phyloP scores from a whole-genome alignment of 177 flowering plant species.

The Telopea speciosissima region DNA sequence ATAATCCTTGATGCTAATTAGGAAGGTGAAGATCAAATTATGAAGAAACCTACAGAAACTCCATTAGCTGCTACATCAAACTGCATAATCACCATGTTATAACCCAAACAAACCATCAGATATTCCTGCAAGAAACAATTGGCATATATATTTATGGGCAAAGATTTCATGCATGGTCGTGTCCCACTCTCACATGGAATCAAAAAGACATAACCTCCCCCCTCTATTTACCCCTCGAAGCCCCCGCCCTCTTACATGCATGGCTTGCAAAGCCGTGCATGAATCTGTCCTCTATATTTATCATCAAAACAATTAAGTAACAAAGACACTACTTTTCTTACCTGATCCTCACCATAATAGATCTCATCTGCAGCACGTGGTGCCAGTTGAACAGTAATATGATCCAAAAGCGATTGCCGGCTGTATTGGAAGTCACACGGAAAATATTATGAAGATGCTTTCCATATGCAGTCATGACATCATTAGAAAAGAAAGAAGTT shows the following conservation, averaged over 20 bases:
- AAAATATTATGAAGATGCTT: slow-evolving; percentile 3
- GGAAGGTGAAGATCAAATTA: background rate
- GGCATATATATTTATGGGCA: background rate
- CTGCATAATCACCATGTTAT: background rate
- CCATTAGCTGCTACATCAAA: background rate
- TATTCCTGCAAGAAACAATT: background rate
- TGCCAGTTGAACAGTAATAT: slow-evolving; percentile 87
- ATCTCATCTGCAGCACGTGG: slow-evolving; percentile 98
- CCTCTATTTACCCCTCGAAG: no score
- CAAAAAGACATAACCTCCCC: no score
- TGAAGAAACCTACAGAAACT: background rate
- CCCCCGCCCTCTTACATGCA: no score
- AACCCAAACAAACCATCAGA: background rate
- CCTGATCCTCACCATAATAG: slow-evolving; percentile 81
- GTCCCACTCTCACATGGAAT: no score
- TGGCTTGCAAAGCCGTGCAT: no score
- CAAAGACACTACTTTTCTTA: slow-evolving; percentile 15
- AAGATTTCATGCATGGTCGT: no score
- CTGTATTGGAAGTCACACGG: slow-evolving; percentile 32
- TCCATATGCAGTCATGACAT: background rate
- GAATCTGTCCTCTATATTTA: no score
- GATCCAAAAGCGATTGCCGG: slow-evolving; percentile 81
- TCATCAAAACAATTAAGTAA: background rate
- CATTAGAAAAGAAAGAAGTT: background rate
- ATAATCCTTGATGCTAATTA: background rate